Conservation (phyloP, 768 basidiomycete genomes). For the Antrodiella citrinella region DNA sequence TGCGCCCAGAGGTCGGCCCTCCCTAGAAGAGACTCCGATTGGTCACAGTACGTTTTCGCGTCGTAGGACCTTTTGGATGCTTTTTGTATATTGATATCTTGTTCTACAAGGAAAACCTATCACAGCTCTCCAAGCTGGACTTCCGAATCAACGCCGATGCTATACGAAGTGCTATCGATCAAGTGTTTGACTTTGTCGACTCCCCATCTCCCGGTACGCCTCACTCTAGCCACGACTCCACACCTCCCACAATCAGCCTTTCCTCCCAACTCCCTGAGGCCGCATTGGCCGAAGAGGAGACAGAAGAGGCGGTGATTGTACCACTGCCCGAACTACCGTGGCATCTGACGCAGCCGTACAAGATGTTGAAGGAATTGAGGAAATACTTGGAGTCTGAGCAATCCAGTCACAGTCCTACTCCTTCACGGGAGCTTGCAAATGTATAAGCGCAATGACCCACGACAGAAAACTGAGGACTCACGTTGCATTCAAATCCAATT, state of each 20-base stretch:
- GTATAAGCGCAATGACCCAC: too few relatives aligned
- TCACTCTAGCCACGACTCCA: not conserved
- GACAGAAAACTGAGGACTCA: too few relatives aligned
- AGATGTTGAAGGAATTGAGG: not conserved
- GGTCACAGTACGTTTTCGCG: not conserved
- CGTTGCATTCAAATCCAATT: too few relatives aligned
- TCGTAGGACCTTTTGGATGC: too few relatives aligned
- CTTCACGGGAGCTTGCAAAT: too few relatives aligned
- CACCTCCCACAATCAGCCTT: not conserved
- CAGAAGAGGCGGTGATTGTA: not conserved
- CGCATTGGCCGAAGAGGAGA: not conserved
- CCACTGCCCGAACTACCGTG: not conserved
- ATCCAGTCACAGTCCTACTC: too few relatives aligned
- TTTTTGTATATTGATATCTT: too few relatives aligned
- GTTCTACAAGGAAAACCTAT: not conserved
- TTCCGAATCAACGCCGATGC: not conserved
- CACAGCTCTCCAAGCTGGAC: not conserved
- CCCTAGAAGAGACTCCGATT: too few relatives aligned
- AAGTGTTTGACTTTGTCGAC: not conserved
- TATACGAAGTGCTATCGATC: not conserved
- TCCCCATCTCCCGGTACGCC: not conserved
- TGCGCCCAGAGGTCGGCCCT: too few relatives aligned
- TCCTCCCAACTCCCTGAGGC: not conserved
- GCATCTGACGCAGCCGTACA: not conserved
- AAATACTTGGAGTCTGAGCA: too few relatives aligned